phyloP scores from a whole-genome alignment of 73 alveolate genomes.

The Effrenium voratum region DNA sequence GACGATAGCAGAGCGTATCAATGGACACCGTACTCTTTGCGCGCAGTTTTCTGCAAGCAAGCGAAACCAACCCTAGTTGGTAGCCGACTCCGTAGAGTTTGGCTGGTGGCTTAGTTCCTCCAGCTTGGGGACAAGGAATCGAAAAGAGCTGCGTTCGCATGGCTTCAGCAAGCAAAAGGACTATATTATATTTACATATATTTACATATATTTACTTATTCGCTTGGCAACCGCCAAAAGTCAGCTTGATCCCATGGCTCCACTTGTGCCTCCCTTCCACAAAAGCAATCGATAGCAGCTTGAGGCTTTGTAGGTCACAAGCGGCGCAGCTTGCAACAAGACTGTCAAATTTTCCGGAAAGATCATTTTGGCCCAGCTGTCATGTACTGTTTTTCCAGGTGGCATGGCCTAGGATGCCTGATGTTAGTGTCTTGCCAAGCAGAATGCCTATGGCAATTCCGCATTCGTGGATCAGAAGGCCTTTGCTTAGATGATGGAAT shows the following conservation, averaged over 20 bases:
- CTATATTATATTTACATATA: too few species aligned
- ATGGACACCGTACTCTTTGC: too few species aligned
- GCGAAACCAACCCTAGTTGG: too few species aligned
- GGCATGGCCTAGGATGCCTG: not conserved
- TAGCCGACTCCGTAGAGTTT: too few species aligned
- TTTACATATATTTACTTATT: too few species aligned
- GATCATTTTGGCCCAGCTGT: not conserved
- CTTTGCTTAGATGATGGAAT: slow-evolving; percentile 11
- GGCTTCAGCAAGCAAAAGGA: too few species aligned
- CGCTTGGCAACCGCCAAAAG: not conserved
- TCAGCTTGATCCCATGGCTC: not conserved
- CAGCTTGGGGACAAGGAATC: too few species aligned
- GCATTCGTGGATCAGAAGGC: not conserved
- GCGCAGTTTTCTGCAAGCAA: too few species aligned
- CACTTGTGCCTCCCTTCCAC: not conserved
- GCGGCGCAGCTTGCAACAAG: not conserved
- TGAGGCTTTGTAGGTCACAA: not conserved
- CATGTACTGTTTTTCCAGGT: not conserved
- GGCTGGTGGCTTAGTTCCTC: too few species aligned
- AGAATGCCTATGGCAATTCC: slow-evolving; percentile 8
- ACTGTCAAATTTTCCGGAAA: not conserved
- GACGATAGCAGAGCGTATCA: too few species aligned
- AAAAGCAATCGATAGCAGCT: not conserved
- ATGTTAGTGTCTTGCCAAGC: too few species aligned
- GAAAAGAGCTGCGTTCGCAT: too few species aligned